These are phyloP conservation scores for Odontarrhena argentea DNA, from an alignment of 345 rosid species.

Conservation along the genomic window DNA sequence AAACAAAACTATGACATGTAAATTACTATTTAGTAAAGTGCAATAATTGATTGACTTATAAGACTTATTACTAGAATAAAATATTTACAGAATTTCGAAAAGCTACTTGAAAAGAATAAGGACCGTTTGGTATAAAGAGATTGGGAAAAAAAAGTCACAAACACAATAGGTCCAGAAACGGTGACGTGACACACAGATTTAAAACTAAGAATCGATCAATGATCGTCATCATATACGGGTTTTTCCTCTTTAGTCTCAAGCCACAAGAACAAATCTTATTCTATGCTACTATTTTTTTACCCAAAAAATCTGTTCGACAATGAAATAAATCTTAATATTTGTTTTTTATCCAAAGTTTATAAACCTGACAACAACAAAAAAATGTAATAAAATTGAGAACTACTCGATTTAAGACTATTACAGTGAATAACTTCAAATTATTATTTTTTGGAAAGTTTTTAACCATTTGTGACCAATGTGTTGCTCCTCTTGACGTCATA, in stretches of 20 bases:
- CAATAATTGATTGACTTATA: conserved; percentile 44
- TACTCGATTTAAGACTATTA: too few relatives aligned
- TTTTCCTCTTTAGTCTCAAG: conserved; percentile 32
- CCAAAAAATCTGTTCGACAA: conserved; percentile 1
- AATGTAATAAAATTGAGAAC: too few relatives aligned
- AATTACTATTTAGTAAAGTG: conserved; percentile 32
- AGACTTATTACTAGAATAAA: conserved; percentile 34
- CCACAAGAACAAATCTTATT: conserved; percentile 37
- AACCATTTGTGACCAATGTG: too few relatives aligned
- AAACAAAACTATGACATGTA: conserved; percentile 29
- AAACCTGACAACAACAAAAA: neutral
- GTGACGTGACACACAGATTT: conserved; percentile 38
- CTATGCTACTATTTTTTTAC: conserved; percentile 16
- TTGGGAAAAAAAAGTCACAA: conserved; percentile 27
- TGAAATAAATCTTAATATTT: neutral
- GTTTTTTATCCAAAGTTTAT: neutral
- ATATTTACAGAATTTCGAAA: conserved; percentile 37
- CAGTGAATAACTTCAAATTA: too few relatives aligned
- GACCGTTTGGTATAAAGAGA: conserved; percentile 39
- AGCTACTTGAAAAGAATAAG: conserved; percentile 39
- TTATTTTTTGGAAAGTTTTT: too few relatives aligned
- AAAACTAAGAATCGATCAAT: conserved; percentile 36
- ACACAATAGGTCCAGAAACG: conserved; percentile 42
- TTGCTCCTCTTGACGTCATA: too few relatives aligned
- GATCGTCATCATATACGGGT: conserved; percentile 41